phyloP scores from a whole-genome alignment of 2,329 filamentous ascomycete genomes.

The Fusarium ramigenum region DNA sequence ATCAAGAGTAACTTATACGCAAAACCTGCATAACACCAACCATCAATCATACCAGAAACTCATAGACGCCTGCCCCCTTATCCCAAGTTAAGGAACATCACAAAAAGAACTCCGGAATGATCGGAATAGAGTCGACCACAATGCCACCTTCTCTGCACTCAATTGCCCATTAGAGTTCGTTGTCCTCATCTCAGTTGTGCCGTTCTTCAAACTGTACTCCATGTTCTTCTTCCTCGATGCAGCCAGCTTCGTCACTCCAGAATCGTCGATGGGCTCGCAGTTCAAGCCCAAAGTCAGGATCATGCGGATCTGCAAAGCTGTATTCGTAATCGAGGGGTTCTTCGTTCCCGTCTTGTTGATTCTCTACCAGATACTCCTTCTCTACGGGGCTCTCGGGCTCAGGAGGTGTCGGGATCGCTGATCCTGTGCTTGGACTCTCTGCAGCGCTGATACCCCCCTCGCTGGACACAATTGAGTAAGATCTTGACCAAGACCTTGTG shows the following conservation, averaged over 20 bases:
- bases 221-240: constrained; percentile 52
- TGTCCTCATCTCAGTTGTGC: constrained; percentile 35
- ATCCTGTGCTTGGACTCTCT: constrained; percentile 49
- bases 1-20: constrained; percentile 37
- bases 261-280: constrained; percentile 50
- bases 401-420: constrained; percentile 50
- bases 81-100: neutral
- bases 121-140: constrained; percentile 11
- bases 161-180: constrained; percentile 19
- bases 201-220: constrained; percentile 37
- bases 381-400: constrained; percentile 49
- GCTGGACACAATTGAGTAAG: constrained; percentile 48
- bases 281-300: constrained; percentile 48
- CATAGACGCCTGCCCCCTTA: constrained; percentile 21
- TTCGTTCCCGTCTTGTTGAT: constrained; percentile 33
- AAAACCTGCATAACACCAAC: constrained; percentile 15
- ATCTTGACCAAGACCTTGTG: constrained; percentile 37
- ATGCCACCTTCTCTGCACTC: constrained; percentile 9
- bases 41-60: constrained; percentile 3
- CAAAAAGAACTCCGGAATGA: constrained; percentile 26
- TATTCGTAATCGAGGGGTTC: constrained; percentile 45
- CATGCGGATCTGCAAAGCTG: constrained; percentile 43
- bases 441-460: constrained; percentile 50
- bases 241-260: constrained; percentile 47
- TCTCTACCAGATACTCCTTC: constrained; percentile 37